Evolutionary conservation across 106 monocot genomes (phyloP), one percentile per base, ranked within the genome.

Genomic region (Xerophyta viscosa): DNA sequence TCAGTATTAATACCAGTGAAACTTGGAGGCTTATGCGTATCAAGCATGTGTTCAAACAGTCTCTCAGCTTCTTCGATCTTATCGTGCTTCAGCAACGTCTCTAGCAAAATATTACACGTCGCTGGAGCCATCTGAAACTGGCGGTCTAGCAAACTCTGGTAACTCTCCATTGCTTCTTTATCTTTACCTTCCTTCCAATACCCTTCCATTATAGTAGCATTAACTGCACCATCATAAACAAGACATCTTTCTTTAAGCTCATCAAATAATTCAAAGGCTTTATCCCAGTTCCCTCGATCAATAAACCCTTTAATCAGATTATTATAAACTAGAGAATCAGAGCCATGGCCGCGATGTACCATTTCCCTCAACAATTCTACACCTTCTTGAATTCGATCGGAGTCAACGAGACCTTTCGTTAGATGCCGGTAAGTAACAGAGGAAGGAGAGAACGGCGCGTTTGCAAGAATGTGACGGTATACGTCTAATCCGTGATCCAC

Each of bases 131-230:
- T 89, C 66, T 79, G 85, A 62, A 98, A 98, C 59, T 89, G 56
- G 17, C 72, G 48, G 25, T 82, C 86, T 6, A 89, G 58, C 2
- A 86, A 69, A 0, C 76, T 82, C 55, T 98, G 89, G 62, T 98
- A 98, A 9, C 74, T 81, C 25, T 79, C 82, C 96, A 98, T 89
- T 36, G 96, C 96, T 52, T 98, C 96, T 60, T 79, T 98, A 31
- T 86, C 96, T 81, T 62, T 86, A 15, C 71, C 89, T 31, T 54
- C 56, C 54, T 85, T 80, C 75, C 78, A 98, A 66, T 86, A 86
- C 0, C 65, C 82, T 41, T 89, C 89, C 96, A 98, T 98, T 31
- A 98, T 48, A 2, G 89, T 85, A 14, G 69, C 58, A 15, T 89
- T 78, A 11, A 98, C 89, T 15, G 77, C 77, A 2, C 93, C 93